Conservation (phyloP, 2,329 filamentous ascomycete genomes). For the Colletotrichum lindemuthianum region DNA sequence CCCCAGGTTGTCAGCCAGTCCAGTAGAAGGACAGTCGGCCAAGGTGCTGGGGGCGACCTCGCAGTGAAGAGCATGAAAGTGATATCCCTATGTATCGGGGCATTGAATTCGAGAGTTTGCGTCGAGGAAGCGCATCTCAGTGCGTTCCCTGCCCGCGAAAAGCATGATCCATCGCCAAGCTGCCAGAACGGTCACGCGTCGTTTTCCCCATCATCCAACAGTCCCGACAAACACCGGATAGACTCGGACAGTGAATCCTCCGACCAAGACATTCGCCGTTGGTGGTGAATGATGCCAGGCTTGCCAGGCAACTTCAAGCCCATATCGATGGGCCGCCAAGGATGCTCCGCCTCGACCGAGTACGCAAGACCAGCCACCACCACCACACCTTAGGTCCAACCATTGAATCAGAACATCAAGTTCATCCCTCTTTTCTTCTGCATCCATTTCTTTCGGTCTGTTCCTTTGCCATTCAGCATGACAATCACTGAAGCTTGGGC, state of each 20-base stretch:
- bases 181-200: constrained; percentile 2
- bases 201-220: neutral
- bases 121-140: neutral
- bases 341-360: constrained; percentile 29
- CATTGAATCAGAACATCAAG: constrained; percentile 3
- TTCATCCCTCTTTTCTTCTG: constrained; percentile 28
- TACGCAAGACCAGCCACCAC: constrained; percentile 30
- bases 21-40: constrained; percentile 6
- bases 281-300: no score
- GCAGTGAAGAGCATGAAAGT: constrained; percentile 6
- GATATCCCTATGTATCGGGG: neutral
- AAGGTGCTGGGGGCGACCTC: constrained; percentile 5
- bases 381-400: neutral
- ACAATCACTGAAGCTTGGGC: constrained; percentile 17
- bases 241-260: neutral
- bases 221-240: neutral
- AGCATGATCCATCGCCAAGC: constrained; percentile 21
- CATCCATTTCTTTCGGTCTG: constrained; percentile 3
- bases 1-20: constrained; percentile 19
- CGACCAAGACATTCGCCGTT: neutral
- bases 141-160: neutral
- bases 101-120: constrained; percentile 3
- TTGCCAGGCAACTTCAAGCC: no score
- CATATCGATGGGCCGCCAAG: constrained; percentile 24
- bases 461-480: neutral